Evolutionary conservation across 169 alveolate genomes (phyloP).

Genomic region (Eimeria necatrix): DNA sequence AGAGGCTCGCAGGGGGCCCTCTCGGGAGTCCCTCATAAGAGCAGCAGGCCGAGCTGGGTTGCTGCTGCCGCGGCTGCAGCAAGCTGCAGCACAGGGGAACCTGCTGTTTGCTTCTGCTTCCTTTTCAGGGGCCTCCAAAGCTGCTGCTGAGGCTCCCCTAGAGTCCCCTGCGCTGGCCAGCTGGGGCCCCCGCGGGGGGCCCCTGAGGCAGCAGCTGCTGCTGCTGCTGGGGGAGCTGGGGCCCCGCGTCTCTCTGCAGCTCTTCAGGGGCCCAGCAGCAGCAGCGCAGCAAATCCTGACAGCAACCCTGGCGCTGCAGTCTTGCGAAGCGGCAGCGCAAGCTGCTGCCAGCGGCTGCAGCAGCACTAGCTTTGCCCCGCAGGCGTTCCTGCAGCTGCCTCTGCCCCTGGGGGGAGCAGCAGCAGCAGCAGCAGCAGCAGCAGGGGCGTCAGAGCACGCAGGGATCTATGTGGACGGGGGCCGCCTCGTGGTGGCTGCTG

Average conservation of each 20-base stretch:
- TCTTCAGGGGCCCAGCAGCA: not conserved
- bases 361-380: not conserved
- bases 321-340: not conserved
- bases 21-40: not conserved
- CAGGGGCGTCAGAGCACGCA: not conserved
- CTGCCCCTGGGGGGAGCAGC: not conserved
- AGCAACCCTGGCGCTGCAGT: not conserved
- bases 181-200: not conserved
- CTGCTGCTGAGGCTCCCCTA: not conserved
- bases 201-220: constrained; percentile 21
- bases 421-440: constrained; percentile 3
- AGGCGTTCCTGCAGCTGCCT: constrained; percentile 8
- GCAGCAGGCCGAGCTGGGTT: not conserved
- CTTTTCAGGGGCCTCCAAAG: not conserved
- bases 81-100: not conserved
- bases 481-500: not conserved
- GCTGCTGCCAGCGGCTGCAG: not conserved
- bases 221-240: constrained; percentile 60
- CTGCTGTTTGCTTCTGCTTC: not conserved
- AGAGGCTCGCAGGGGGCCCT: not conserved
- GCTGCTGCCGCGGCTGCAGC: not conserved
- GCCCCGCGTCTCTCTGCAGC: constrained; percentile 24
- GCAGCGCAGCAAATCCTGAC: not conserved
- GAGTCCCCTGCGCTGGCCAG: not conserved
- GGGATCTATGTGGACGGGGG: not conserved